Evolutionary conservation across 1,284 basidiomycete genomes (phyloP), one percentile per base, ranked within the genome.

Genomic region (Exobasidium rhododendri): DNA sequence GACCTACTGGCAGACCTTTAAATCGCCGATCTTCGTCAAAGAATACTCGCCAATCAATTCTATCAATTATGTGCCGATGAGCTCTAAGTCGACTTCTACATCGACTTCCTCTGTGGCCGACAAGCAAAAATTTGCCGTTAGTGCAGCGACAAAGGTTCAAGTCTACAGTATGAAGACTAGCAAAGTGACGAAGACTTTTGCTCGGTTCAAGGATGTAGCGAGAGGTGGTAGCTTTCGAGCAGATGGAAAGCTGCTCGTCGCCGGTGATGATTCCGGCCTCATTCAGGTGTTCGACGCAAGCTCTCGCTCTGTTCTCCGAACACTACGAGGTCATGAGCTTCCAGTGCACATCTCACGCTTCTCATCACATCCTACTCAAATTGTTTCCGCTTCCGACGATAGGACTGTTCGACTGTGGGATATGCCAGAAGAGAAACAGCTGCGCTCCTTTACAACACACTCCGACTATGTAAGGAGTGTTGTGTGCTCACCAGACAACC

Each of bases 271-370:
- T 80, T 89, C 88, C 64, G 96, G 94, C 7, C 80, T 94, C 13
- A 86, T 99, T 26, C 96, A 98, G 83, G 84, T 98, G 24, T 99
- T 99, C 76, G 96, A 99, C 80, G 87, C 97, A 61, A 91, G 88
- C 73, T 94, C 91, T 26, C 85, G 96, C 54, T 94, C 94, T 11
- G 93, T 99, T 68, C 84, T 99, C 65, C 86, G 96, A 58, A 91
- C 92, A 0, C 85, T 99, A 65, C 89, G 92, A 70, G 88, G 89
- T 1, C 94, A 98, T 81, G 91, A 93, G 74, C 92, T 94, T 82
- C 92, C 94, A 29, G 92, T 97, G 0, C 94, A 97, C 82, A 89
- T 96, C 64, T 87, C 92, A 7, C 90, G 89, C 73, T 99, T 98
- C 81, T 97, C 94, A 1, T 81, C 88, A 1, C 84, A 87, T 43